Percentiles rank a stretch among this genome's conserved stretches.
These are phyloP conservation scores for Candida ficus DNA, from an alignment of 805 yeast genomes.

Conservation along the genomic window DNA sequence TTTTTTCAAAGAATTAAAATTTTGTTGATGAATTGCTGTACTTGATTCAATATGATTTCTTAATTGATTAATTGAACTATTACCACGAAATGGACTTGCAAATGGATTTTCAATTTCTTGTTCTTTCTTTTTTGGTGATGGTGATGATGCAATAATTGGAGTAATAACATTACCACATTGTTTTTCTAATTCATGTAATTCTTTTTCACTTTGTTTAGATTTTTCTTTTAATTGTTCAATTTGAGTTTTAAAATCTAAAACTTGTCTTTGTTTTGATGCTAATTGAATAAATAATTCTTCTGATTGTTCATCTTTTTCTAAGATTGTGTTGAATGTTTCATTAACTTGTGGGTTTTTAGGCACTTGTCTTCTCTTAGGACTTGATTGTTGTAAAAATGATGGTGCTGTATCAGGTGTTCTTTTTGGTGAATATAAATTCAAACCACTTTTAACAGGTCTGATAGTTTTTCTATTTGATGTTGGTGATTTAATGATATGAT, in stretches of 20 bases:
- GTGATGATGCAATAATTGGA: too few relatives aligned
- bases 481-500: background rate
- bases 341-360: too few relatives aligned
- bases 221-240: slow-evolving; percentile 30
- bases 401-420: background rate
- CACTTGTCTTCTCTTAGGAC: background rate
- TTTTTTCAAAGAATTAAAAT: slow-evolving; percentile 18
- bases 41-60: slow-evolving; percentile 9
- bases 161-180: slow-evolving; percentile 21
- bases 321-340: too few relatives aligned
- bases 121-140: background rate
- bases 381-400: background rate
- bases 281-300: slow-evolving; percentile 30
- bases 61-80: slow-evolving; percentile 12
- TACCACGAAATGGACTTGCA: slow-evolving; percentile 5
- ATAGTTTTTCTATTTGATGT: too few relatives aligned
- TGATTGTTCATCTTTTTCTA: slow-evolving; percentile 5
- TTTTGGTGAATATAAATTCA: slow-evolving; percentile 7
- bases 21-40: slow-evolving; percentile 10
- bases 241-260: slow-evolving; percentile 42
- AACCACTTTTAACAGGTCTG: slow-evolving; percentile 6
- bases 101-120: background rate
- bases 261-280: slow-evolving; percentile 50
- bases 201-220: slow-evolving; percentile 35
- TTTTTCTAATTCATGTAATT: slow-evolving; percentile 31